Base-by-base conservation (phyloP, 2,329 filamentous ascomycete species). In the Lanzia echinophila region DNA sequence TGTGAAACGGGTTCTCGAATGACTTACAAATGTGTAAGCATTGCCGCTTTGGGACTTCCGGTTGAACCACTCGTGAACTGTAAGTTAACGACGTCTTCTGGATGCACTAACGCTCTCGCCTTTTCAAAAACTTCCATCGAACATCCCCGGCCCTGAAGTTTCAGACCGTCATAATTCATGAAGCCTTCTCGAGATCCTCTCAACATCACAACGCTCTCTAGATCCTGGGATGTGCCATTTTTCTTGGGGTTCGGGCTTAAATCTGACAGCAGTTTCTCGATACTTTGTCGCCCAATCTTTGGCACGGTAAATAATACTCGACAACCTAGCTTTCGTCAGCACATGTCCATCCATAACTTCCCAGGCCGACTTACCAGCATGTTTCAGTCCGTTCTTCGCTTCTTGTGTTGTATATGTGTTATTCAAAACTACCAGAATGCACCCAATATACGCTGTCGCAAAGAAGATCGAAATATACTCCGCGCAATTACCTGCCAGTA, bases 401-500 rank as follows among this genome's bases (percentile, higher is more conserved):
- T 91, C 88, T 1, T 79, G 81, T 3, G 83, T 78, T 1, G 87
- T 91, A 66, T 91, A 91, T 0, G 87, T 90, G 70, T 90, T 91
- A 72, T 91, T 91, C 61, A 91, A 73, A 41, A 90, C 88, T 22
- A 90, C 87, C 50, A 90, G 73, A 46, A 87, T 82, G 45, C 79
- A 82, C 8, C 84, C 84, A 15, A 86, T 76, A 20, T 59, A 57
- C 17, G 53, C 61, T 17, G 55, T 60, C 1, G 58, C 60, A 34
- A 48, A 53, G 17, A 53, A 53, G 7, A 53, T 33, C 8, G 50
- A 48, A 60, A 61, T 72, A 54, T 75, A 64, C 47, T 63, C 58
- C 34, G 52, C 56, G 36, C 58, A 58, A 39, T 64, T 63, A 3
- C 61, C 56, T 13, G 60, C 56, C 10, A 62, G 19, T 10, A 64